These are phyloP conservation scores for Aspergillus biplanus DNA, from an alignment of 495 filamentous ascomycete genomes.

Conservation along the genomic window DNA sequence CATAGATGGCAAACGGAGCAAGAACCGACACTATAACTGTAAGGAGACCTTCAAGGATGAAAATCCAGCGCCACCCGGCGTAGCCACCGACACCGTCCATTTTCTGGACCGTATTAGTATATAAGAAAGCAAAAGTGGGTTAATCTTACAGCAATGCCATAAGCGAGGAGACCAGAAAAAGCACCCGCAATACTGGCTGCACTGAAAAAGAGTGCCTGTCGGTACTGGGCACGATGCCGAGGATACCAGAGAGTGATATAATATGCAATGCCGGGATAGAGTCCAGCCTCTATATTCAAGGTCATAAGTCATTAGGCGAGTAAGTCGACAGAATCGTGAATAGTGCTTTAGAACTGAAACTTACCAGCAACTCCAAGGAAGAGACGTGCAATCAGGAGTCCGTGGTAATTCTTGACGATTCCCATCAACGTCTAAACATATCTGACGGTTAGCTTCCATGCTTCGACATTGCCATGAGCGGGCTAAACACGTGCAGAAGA, in stretches of 20 bases:
- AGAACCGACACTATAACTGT: slow-evolving; percentile 63
- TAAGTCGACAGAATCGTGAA: too few relatives aligned
- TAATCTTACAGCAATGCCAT: slow-evolving; percentile 54
- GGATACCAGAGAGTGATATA: slow-evolving; percentile 78
- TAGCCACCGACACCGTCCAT: slow-evolving; percentile 68
- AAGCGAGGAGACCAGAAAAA: slow-evolving; percentile 72
- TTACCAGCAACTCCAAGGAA: slow-evolving; percentile 67
- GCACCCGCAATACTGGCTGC: slow-evolving; percentile 68
- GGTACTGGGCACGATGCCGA: slow-evolving; percentile 66
- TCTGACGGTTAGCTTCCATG: too few relatives aligned
- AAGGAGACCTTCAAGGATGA: slow-evolving; percentile 67
- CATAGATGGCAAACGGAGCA: slow-evolving; percentile 63
- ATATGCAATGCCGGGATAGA: slow-evolving; percentile 76
- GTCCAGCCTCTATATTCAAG: slow-evolving; percentile 46
- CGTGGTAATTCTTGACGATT: slow-evolving; percentile 62
- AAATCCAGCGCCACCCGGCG: slow-evolving; percentile 77
- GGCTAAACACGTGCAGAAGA: too few relatives aligned
- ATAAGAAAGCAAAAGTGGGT: neutral
- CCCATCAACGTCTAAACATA: slow-evolving; percentile 80
- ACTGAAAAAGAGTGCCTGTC: slow-evolving; percentile 73
- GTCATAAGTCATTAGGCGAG: too few relatives aligned
- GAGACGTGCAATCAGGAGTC: slow-evolving; percentile 64
- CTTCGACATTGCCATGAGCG: too few relatives aligned
- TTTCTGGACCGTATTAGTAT: slow-evolving; percentile 32
- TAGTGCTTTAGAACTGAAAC: neutral